Percentiles rank a stretch among this genome's conserved stretches.
These are phyloP conservation scores for Phytophthora pistaciae DNA, from an alignment of 352 stramenopile species.

Conservation along the genomic window DNA sequence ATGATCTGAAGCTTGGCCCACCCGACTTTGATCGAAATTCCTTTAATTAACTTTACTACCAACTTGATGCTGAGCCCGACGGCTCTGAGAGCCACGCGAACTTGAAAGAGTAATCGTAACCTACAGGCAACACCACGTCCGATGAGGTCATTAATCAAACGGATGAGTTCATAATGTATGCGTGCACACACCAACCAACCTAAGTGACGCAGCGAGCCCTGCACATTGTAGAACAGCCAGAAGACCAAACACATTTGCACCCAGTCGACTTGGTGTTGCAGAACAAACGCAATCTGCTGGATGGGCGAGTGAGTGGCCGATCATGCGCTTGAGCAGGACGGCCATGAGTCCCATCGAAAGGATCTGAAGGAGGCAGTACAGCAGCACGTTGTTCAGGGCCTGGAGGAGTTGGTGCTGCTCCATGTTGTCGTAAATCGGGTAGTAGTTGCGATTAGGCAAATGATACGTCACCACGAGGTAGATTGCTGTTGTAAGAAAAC, in stretches of 20 bases:
- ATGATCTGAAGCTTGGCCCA: too few relatives aligned
- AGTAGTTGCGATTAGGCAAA: slow-evolving; percentile 24
- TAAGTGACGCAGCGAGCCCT: slow-evolving; percentile 5
- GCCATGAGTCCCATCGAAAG: slow-evolving; percentile 3
- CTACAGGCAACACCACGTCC: background rate
- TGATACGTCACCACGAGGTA: slow-evolving; percentile 12
- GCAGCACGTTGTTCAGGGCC: slow-evolving; percentile 3
- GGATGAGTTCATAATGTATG: background rate
- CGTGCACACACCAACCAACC: slow-evolving; percentile 6
- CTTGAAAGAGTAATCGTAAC: slow-evolving; percentile 7
- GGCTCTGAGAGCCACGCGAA: background rate
- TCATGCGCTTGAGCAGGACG: background rate
- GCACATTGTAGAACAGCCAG: slow-evolving; percentile 43
- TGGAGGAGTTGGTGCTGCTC: background rate
- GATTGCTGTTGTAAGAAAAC: background rate
- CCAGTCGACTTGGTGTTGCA: slow-evolving; percentile 27
- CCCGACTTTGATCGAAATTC: background rate
- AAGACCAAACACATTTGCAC: slow-evolving; percentile 37
- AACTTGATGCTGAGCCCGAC: background rate
- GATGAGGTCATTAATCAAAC: too few relatives aligned
- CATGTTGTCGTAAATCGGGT: slow-evolving; percentile 2
- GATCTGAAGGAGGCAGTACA: slow-evolving; percentile 13
- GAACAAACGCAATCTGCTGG: slow-evolving; percentile 45
- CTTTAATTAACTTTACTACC: background rate
- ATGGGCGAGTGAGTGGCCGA: slow-evolving; percentile 23